phyloP scores from a whole-genome alignment of 257 asterid species.

The Cordia subcordata region DNA sequence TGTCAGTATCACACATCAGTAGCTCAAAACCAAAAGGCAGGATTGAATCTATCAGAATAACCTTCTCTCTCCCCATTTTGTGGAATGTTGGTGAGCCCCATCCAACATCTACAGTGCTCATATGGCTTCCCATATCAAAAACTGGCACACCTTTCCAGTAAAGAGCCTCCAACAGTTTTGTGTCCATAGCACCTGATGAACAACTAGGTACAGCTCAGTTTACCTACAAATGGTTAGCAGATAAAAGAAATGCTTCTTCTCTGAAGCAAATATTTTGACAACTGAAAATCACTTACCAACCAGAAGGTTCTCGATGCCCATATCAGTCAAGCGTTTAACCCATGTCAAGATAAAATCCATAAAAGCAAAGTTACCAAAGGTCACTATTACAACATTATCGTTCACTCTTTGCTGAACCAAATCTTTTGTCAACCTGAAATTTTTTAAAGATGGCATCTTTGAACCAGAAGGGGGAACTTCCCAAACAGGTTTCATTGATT shows the following conservation, averaged over 20 bases:
- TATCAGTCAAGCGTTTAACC: conserved; percentile 92
- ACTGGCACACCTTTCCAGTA: conserved; percentile 96
- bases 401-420: conserved; percentile 70
- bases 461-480: conserved; percentile 73
- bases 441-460: conserved; percentile 69
- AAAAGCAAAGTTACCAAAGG: conserved; percentile 96
- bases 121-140: conserved; percentile 97
- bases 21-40: conserved; percentile 85
- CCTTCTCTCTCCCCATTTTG: conserved; percentile 97
- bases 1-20: conserved; percentile 97
- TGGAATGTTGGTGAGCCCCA: conserved; percentile 96
- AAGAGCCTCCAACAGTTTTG: conserved; percentile 85
- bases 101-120: conserved; percentile 96
- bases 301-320: conserved; percentile 78
- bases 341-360: conserved; percentile 97
- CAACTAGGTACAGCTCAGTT: conserved; percentile 4
- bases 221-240: conserved; percentile 14
- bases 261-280: conserved; percentile 8
- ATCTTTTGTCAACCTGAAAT: conserved; percentile 72
- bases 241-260: conserved; percentile 6
- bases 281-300: conserved; percentile 58
- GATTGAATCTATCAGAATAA: conserved; percentile 75
- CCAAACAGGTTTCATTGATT: conserved; percentile 60
- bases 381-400: conserved; percentile 69
- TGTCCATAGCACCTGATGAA: conserved; percentile 94